phyloP scores from a whole-genome alignment of 495 filamentous ascomycete genomes.

The Aspergillus saccharolyticus region DNA sequence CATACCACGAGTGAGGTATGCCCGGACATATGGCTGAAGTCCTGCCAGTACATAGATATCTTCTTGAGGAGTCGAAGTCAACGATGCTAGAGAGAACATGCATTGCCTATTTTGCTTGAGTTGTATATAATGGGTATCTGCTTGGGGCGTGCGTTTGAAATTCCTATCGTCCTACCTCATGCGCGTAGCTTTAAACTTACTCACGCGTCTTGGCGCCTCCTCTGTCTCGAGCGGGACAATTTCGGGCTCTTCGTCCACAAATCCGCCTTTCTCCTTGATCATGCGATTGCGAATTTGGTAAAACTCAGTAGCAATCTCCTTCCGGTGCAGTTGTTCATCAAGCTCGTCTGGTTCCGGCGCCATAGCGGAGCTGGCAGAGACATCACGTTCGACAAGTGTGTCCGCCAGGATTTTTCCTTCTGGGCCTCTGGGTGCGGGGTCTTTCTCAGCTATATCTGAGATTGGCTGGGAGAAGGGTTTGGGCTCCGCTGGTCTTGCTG shows the following conservation, averaged over 20 bases:
- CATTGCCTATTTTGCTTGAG: neutral
- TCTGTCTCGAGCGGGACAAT: constrained; percentile 55
- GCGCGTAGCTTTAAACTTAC: constrained; percentile 84
- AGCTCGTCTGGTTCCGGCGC: constrained; percentile 63
- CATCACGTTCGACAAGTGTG: constrained; percentile 58
- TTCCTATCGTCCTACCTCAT: constrained; percentile 40
- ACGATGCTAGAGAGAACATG: neutral
- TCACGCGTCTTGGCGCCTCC: constrained; percentile 66
- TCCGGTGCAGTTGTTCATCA: constrained; percentile 64
- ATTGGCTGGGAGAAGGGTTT: constrained; percentile 46
- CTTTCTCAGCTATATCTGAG: constrained; percentile 24
- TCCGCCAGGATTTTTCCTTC: constrained; percentile 53
- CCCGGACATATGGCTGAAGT: constrained; percentile 6
- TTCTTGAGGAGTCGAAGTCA: neutral
- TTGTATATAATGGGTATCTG: constrained; percentile 13
- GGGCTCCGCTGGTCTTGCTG: constrained; percentile 38
- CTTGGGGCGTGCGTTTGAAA: constrained; percentile 9
- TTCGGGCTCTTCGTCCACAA: constrained; percentile 54
- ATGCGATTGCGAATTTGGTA: constrained; percentile 72
- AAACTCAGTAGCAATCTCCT: constrained; percentile 77
- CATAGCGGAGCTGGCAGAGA: constrained; percentile 18
- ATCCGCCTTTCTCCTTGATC: constrained; percentile 74
- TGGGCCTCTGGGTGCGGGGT: constrained; percentile 30
- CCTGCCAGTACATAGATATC: neutral
- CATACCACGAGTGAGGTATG: constrained; percentile 18